Evolutionary conservation across 345 rosid genomes (phyloP), one percentile per base, ranked within the genome.

Genomic region (Chamaenerion angustifolium): DNA sequence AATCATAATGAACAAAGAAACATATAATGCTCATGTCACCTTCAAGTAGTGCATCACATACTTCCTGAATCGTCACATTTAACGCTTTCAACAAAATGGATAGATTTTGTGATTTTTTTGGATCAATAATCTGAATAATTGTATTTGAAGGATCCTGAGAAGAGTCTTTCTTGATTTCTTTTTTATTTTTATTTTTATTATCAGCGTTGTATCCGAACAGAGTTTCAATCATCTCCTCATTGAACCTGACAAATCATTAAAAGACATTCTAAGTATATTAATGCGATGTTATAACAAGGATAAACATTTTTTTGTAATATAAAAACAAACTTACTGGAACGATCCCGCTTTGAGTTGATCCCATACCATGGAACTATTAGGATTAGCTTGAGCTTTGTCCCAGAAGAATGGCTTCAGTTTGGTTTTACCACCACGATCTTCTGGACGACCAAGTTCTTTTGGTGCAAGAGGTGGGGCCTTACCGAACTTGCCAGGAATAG

Each of bases 401-500:
- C 98, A 92, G 76, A 92, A 92, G 68, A 92, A 92, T 12, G 98
- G 98, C 63, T 92, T 92, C 63, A 87, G 56, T 70, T 87, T 92
- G 66, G 98, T 54, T 80, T 82, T 92, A 61, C 72, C 70, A 53
- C 45, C 51, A 27, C 65, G 71, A 31, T 49, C 65, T 31, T 31
- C 37, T 4, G 37, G 37, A 31, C 65, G 85, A 16, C 65, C 66
- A 46, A 75, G 63, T 62, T 57, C 42, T 55, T 65, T 74, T 52
- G 70, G 59, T n/a, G 65, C 68, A 63, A 11, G 16, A 40, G 74
- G 69, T 16, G 62, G 56, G 11, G 76, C 67, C 23, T 63, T 61
- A 42, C 64, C 58, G 8, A 31, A 31, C 37, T 31, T 31, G 37
- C 37, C 37, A 31, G 37, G 37, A 8, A 31, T 6, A 31, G 37